Conservation (phyloP, 768 basidiomycete genomes). For the Leccinellum rugosiceps region DNA sequence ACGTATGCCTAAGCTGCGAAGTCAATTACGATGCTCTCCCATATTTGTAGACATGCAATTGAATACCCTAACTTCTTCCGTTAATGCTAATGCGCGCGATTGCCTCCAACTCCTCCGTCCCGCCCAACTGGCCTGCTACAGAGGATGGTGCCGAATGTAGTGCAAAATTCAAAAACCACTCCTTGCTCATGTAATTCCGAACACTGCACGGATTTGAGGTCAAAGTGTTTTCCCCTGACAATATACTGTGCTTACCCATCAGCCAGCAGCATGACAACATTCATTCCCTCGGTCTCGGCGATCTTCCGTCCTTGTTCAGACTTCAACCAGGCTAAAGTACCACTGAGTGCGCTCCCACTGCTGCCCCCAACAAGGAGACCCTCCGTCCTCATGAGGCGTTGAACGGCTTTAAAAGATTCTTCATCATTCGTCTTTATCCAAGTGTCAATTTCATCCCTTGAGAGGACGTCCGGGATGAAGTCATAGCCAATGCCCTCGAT, state of each 20-base stretch:
- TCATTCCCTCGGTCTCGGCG: conserved; percentile 67
- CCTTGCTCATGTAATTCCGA: conserved; percentile 92
- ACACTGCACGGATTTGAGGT: conserved; percentile 45
- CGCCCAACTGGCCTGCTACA: conserved; percentile 21
- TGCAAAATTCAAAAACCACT: conserved; percentile 81
- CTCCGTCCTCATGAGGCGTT: conserved; percentile 75
- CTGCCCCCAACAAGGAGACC: conserved; percentile 93
- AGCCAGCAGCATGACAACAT: conserved; percentile 85
- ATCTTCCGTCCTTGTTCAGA: conserved; percentile 61
- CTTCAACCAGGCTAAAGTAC: conserved; percentile 74
- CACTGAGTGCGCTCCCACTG: conserved; percentile 81
- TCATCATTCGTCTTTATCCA: conserved; percentile 88
- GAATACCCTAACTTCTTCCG: background rate
- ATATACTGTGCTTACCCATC: conserved; percentile 64
- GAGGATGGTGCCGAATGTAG: conserved; percentile 52
- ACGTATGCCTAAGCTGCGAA: background rate
- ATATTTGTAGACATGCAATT: background rate
- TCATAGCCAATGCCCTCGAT: conserved; percentile 99
- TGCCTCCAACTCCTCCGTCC: background rate
- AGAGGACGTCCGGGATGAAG: conserved; percentile 85
- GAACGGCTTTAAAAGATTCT: conserved; percentile 74
- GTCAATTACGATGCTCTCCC: background rate
- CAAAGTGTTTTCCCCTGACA: background rate
- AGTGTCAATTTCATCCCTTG: conserved; percentile 61
- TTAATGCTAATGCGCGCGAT: conserved; percentile 7